Evolutionary conservation across 2,329 filamentous ascomycete genomes (phyloP).

Genomic region (Sordariomycetes sp.): DNA sequence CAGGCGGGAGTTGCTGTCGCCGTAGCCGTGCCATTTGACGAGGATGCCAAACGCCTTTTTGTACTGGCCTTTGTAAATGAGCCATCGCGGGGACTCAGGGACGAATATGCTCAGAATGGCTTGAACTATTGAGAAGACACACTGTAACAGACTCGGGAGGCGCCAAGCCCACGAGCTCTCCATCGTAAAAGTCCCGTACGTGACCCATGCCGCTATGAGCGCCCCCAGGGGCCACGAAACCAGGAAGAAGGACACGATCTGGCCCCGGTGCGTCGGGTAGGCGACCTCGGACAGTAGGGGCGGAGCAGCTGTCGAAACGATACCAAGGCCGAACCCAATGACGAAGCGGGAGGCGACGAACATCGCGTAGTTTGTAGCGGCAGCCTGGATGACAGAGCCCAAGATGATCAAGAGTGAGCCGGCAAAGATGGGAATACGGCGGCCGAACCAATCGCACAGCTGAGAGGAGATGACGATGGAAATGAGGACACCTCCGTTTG

Average conservation of each 20-base stretch:
- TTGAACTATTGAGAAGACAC: slow-evolving; percentile 26
- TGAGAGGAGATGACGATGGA: slow-evolving; percentile 23
- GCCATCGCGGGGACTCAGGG: slow-evolving; percentile 17
- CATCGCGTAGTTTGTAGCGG: neutral
- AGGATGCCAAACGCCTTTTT: slow-evolving; percentile 27
- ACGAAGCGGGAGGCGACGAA: slow-evolving; percentile 17
- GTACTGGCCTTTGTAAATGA: slow-evolving; percentile 20
- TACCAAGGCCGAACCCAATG: slow-evolving; percentile 14
- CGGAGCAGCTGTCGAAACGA: slow-evolving; percentile 16
- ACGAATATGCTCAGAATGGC: slow-evolving; percentile 2
- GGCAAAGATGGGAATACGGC: slow-evolving; percentile 30
- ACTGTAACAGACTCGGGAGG: slow-evolving; percentile 5
- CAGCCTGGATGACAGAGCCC: slow-evolving; percentile 31
- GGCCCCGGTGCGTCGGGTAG: slow-evolving; percentile 18
- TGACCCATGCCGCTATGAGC: slow-evolving; percentile 12
- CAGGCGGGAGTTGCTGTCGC: slow-evolving; percentile 23
- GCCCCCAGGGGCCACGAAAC: slow-evolving; percentile 6
- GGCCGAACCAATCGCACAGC: slow-evolving; percentile 31
- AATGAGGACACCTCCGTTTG: slow-evolving; percentile 18
- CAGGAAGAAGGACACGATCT: slow-evolving; percentile 13
- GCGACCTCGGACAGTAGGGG: slow-evolving; percentile 19
- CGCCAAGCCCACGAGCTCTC: slow-evolving; percentile 4
- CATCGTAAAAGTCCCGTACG: slow-evolving; percentile 9
- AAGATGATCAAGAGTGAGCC: slow-evolving; percentile 24
- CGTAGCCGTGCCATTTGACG: slow-evolving; percentile 29